Base-by-base conservation (phyloP, 2,329 filamentous ascomycete genomes). In the Capronia coronata region DNA sequence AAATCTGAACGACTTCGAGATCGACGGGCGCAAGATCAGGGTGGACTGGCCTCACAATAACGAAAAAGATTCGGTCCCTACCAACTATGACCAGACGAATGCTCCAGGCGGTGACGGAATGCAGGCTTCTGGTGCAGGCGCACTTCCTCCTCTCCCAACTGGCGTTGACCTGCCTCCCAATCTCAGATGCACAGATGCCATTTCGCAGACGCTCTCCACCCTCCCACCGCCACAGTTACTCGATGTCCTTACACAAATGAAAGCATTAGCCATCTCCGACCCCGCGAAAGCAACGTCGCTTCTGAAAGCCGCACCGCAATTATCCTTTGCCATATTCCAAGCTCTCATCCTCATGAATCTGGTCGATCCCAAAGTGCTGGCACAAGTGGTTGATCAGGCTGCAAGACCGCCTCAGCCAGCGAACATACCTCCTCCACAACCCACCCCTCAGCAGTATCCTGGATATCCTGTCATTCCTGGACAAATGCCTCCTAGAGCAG, bases 11-110 rank as follows among this genome's bases (percentile, higher is more conserved):
- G 89, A 95, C 67, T 84, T 88, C 70, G 91, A 97, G 67, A 83
- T 96, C 64, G 94, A 95, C 83, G 89, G 89, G 48, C 82, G 93
- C 62, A 94, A 94, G 68, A 78, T 98, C 56, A 82, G 90, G 53
- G 93, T 98, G 48, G 93, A 97, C 69, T 98, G 94, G 70, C 93
- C 87, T 51, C 94, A 95, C 67, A 91, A 96, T 66, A 87, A 88
- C 58, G 84, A 84, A 60, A 84, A 81, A 55, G 82, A 83, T 54
- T 82, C 85, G 49, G 80, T 73, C 8, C 69, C 70, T 10, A 65
- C 65, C 25, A 74, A 78, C 61, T 75, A 72, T 59, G 68, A 74
- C 27, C 68, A 71, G 44, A 64, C 65, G 25, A 63, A 66, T 21
- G 66, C 67, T 49, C 52, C 25, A 19, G 54, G 56, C 37, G 63